phyloP scores from a whole-genome alignment of 2,329 filamentous ascomycete species.

The Aureobasidium lini region DNA sequence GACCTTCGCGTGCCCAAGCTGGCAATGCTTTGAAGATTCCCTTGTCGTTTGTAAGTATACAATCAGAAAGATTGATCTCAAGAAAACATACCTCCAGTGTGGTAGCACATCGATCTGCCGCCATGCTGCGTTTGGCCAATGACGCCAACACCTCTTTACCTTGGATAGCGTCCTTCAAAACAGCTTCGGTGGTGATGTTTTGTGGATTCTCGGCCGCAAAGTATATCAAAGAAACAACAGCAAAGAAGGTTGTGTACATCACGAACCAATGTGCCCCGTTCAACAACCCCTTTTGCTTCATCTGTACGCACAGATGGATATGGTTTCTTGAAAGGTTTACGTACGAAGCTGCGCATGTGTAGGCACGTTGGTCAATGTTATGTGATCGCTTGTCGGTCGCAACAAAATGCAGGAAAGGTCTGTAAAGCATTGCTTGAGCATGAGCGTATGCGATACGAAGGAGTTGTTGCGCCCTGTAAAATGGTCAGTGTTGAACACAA shows the following conservation, averaged over 20 bases:
- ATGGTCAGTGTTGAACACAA: conserved; percentile 10
- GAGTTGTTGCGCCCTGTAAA: conserved; percentile 57
- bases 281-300: conserved; percentile 66
- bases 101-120: conserved; percentile 75
- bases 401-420: conserved; percentile 77
- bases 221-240: conserved; percentile 70
- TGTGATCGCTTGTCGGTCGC: conserved; percentile 49
- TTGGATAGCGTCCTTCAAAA: conserved; percentile 75
- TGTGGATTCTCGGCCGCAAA: conserved; percentile 75
- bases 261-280: conserved; percentile 83
- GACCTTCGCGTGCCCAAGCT: conserved; percentile 42
- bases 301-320: conserved; percentile 71
- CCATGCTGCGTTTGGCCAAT: conserved; percentile 75
- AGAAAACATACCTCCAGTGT: conserved; percentile 59
- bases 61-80: background rate
- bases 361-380: conserved; percentile 65
- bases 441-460: conserved; percentile 74
- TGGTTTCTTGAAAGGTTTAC: conserved; percentile 64
- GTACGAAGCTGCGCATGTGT: conserved; percentile 63
- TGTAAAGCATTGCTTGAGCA: conserved; percentile 74
- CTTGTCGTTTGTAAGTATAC: conserved; percentile 35
- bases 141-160: conserved; percentile 76
- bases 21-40: conserved; percentile 78
- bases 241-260: conserved; percentile 76
- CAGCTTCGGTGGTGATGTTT: conserved; percentile 65